These are phyloP conservation scores for Malassezia caprae DNA, from an alignment of 1,284 basidiomycete species.

Conservation along the genomic window DNA sequence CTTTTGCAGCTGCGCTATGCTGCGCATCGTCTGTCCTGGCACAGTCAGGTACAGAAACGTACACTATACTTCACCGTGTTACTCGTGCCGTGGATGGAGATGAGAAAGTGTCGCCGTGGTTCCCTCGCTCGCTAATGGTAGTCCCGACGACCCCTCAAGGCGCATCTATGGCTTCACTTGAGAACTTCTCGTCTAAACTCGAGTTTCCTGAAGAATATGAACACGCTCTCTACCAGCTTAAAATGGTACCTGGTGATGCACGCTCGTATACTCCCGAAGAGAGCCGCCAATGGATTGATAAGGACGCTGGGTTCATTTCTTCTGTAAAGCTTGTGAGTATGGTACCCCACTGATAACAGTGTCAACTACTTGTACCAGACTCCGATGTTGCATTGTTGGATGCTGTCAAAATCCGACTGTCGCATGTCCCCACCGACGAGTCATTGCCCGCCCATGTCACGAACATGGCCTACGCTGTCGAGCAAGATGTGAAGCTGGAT, in stretches of 20 bases:
- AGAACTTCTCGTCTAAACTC: not conserved
- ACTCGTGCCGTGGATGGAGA: not conserved
- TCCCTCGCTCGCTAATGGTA: not conserved
- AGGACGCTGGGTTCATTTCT: not conserved
- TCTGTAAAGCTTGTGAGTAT: constrained; percentile 9
- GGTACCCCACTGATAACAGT: not conserved
- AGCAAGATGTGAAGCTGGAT: not conserved
- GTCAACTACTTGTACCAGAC: constrained; percentile 1
- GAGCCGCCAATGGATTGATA: not conserved
- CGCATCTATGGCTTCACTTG: not conserved
- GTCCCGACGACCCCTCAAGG: not conserved
- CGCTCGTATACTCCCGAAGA: not conserved
- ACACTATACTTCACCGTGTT: constrained; percentile 9
- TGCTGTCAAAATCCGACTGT: constrained; percentile 3
- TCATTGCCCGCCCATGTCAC: not conserved
- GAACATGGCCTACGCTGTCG: constrained; percentile 2
- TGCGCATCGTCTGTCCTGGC: not conserved
- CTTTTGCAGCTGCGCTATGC: not conserved
- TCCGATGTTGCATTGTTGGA: not conserved
- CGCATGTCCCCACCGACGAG: not conserved
- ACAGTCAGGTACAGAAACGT: not conserved
- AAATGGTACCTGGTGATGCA: constrained; percentile 1
- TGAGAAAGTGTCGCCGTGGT: not conserved
- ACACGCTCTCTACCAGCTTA: constrained; percentile 5
- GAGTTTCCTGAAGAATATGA: not conserved